Conservation (phyloP, 2,329 filamentous ascomycete genomes). For the Claviceps paspali region DNA sequence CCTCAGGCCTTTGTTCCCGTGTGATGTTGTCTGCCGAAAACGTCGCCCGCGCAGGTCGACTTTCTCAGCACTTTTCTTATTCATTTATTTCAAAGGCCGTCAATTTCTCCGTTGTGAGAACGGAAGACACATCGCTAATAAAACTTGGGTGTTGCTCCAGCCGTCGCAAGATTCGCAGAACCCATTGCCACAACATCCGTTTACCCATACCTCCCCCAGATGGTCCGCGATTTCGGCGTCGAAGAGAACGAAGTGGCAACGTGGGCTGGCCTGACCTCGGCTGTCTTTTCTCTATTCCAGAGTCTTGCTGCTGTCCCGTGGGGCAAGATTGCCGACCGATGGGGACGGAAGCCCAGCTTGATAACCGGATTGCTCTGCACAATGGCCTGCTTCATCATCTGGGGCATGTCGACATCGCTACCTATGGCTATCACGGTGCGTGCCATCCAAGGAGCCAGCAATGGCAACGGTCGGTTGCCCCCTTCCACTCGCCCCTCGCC, state of each 20-base stretch:
- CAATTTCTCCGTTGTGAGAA: too few relatives aligned
- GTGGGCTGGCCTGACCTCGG: conserved; percentile 64
- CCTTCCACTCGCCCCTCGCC: background rate
- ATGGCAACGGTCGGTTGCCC: conserved; percentile 54
- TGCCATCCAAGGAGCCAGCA: conserved; percentile 66
- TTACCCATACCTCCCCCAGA: conserved; percentile 59
- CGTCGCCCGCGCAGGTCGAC: background rate
- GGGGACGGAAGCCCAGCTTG: conserved; percentile 73
- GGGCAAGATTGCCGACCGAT: conserved; percentile 61
- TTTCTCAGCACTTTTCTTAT: too few relatives aligned
- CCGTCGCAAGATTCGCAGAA: conserved; percentile 65
- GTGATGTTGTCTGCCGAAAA: background rate
- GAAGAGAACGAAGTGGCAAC: conserved; percentile 56
- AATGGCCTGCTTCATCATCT: conserved; percentile 66
- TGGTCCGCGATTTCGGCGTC: conserved; percentile 68
- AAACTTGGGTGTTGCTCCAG: conserved; percentile 22
- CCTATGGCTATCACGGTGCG: conserved; percentile 66
- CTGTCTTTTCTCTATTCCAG: conserved; percentile 58
- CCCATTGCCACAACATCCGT: conserved; percentile 58
- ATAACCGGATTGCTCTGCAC: conserved; percentile 59
- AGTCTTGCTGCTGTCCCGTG: conserved; percentile 57
- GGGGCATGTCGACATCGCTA: conserved; percentile 69
- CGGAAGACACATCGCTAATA: background rate
- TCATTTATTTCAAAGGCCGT: too few relatives aligned
- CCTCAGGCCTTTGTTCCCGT: background rate